A percentile compares a stretch with the other conserved stretches of the same genome.
Evolutionary conservation across 2,329 filamentous ascomycete species (phyloP).

Genomic region (Kalmusia sp.): DNA sequence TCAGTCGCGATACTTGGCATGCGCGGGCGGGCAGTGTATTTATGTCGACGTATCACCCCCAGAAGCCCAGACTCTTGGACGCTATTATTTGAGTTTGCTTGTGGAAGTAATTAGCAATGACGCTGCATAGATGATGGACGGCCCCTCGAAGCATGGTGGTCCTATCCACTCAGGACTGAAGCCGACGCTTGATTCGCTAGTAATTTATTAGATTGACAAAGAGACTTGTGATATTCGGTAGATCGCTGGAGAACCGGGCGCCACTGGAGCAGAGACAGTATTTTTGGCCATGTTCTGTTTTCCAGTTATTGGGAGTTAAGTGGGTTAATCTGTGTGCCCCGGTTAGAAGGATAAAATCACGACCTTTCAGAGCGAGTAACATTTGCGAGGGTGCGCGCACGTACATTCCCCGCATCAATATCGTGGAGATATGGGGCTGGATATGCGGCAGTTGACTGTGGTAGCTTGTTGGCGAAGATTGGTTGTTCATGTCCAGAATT

Average conservation of each 20-base stretch:
- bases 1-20: not conserved
- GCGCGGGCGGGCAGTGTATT: conserved; percentile 8
- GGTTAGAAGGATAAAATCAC: conserved; percentile 21
- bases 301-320: conserved; percentile 9
- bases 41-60: conserved; percentile 14
- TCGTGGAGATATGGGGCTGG: not conserved
- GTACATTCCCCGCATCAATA: conserved; percentile 11
- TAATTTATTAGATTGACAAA: conserved; percentile 11
- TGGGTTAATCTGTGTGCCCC: conserved; percentile 13
- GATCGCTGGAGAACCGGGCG: conserved; percentile 4
- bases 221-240: not conserved
- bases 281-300: conserved; percentile 2
- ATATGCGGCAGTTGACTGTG: conserved; percentile 8
- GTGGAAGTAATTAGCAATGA: conserved; percentile 15
- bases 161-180: not conserved
- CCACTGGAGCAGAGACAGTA: conserved; percentile 1
- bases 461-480: too few species aligned
- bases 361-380: not conserved
- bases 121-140: conserved; percentile 3
- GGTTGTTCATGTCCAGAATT: not conserved
- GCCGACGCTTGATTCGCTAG: conserved; percentile 7
- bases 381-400: not conserved
- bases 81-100: not conserved
- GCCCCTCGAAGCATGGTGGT: not conserved
- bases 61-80: not conserved